Percentiles rank a stretch among this genome's conserved stretches.
phyloP scores from a whole-genome alignment of 2,329 filamentous ascomycete species.

The Hansfordia pulvinata region DNA sequence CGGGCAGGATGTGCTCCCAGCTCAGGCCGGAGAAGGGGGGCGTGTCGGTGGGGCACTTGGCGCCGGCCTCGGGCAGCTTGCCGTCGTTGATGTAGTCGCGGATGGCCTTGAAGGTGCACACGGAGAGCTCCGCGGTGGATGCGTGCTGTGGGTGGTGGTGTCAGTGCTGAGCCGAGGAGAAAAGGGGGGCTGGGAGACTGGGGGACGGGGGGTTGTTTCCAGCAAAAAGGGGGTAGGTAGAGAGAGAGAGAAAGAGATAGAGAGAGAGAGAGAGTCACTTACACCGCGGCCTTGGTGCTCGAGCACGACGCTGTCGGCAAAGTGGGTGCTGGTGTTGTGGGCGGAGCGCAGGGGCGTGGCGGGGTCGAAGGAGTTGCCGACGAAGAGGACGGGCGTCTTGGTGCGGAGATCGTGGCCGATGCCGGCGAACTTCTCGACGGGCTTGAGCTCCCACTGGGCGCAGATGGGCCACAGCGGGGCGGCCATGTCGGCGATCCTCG shows the following conservation, averaged over 20 bases:
- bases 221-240: too few relatives aligned
- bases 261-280: slow-evolving; percentile 2
- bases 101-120: background rate
- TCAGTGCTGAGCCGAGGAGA: background rate
- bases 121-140: background rate
- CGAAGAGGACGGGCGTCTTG: slow-evolving; percentile 15
- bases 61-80: background rate
- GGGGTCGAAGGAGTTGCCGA: slow-evolving; percentile 16
- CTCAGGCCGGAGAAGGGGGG: background rate
- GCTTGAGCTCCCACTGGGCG: slow-evolving; percentile 13
- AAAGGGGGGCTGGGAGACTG: too few relatives aligned
- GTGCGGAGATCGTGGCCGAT: slow-evolving; percentile 9
- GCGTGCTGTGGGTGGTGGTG: background rate
- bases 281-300: slow-evolving; percentile 12
- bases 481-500: slow-evolving; percentile 8
- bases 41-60: background rate
- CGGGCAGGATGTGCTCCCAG: too few relatives aligned
- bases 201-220: too few relatives aligned
- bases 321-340: slow-evolving; percentile 11
- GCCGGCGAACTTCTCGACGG: slow-evolving; percentile 11
- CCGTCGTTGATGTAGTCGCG: background rate
- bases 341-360: slow-evolving; percentile 16
- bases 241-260: too few relatives aligned
- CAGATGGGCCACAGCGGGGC: slow-evolving; percentile 9
- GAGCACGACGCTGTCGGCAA: slow-evolving; percentile 14